phyloP scores from a whole-genome alignment of 2,329 filamentous ascomycete genomes.

The Triangularia setosa region DNA sequence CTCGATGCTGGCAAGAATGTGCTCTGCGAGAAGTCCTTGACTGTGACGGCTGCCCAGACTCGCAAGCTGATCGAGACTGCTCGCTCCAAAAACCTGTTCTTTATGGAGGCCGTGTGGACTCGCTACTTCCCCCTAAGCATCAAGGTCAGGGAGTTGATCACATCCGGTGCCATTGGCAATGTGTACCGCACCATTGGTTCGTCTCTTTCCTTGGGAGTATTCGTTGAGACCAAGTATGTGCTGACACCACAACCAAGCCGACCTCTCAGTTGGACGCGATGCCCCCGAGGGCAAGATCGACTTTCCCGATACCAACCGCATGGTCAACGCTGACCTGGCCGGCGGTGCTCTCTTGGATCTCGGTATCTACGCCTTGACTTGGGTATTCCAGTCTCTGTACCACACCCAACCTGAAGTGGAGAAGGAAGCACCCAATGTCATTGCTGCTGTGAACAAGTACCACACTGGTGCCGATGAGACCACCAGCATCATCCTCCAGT shows the following conservation, averaged over 20 bases:
- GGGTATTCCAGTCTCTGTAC: slow-evolving; percentile 87
- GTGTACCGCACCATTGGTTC: slow-evolving; percentile 57
- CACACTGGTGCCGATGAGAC: slow-evolving; percentile 71
- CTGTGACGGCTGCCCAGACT: slow-evolving; percentile 74
- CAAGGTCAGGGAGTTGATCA: slow-evolving; percentile 64
- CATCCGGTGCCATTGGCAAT: slow-evolving; percentile 52
- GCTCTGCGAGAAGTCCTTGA: slow-evolving; percentile 87
- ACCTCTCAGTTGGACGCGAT: slow-evolving; percentile 59
- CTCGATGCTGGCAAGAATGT: slow-evolving; percentile 82
- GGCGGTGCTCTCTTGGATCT: slow-evolving; percentile 81
- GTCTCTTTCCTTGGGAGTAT: slow-evolving; percentile 16
- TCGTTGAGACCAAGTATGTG: neutral
- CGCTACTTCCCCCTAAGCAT: slow-evolving; percentile 82
- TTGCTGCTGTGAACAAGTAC: slow-evolving; percentile 68
- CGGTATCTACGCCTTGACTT: slow-evolving; percentile 84
- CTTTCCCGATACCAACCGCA: slow-evolving; percentile 62
- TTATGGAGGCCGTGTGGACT: slow-evolving; percentile 90
- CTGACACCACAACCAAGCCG: slow-evolving; percentile 38
- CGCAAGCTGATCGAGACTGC: slow-evolving; percentile 69
- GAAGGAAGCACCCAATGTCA: slow-evolving; percentile 65
- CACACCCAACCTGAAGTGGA: slow-evolving; percentile 66
- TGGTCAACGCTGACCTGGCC: slow-evolving; percentile 78
- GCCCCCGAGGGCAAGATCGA: slow-evolving; percentile 53
- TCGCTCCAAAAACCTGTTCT: slow-evolving; percentile 65
- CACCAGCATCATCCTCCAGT: slow-evolving; percentile 73